A percentile compares a stretch with the other conserved stretches of the same genome.
Conservation (phyloP, 192 early-diverging fungal species). For the Piromyces finnis region DNA sequence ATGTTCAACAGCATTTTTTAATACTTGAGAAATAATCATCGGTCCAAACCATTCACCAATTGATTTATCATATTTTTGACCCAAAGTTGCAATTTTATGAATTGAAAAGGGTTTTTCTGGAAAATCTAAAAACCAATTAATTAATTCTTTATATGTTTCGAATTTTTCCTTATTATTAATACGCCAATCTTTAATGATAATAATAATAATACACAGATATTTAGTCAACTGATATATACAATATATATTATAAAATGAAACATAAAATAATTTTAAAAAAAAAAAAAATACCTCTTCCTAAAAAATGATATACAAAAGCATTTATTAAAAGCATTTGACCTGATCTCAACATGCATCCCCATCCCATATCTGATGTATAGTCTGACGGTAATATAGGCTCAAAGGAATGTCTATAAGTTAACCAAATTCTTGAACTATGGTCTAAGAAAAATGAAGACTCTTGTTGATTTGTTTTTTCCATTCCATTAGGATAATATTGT, state of each 20-base stretch:
- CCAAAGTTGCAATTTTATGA: conserved; percentile 70
- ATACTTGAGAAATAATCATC: conserved; percentile 60
- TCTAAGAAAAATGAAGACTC: conserved; percentile 44
- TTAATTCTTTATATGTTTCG: not conserved
- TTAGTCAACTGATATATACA: no score
- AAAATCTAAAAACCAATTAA: conserved; percentile 12
- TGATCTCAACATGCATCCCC: conserved; percentile 88
- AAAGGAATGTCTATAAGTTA: conserved; percentile 80
- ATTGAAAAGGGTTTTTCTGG: conserved; percentile 68
- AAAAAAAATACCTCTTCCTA: conserved; percentile 46
- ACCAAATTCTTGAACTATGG: conserved; percentile 71
- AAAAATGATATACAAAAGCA: conserved; percentile 48
- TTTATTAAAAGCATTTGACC: conserved; percentile 86
- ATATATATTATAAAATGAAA: not conserved
- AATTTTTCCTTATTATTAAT: not conserved
- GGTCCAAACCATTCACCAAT: conserved; percentile 99
- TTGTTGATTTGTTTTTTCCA: not conserved
- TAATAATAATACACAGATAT: no score
- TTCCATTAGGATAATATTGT: not conserved
- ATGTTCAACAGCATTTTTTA: conserved; percentile 30
- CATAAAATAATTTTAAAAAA: not conserved
- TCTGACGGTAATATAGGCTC: conserved; percentile 55
- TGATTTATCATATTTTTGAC: conserved; percentile 55
- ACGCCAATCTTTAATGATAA: not conserved
- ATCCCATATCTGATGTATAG: conserved; percentile 74